Evolutionary conservation across 2,329 filamentous ascomycete genomes (phyloP).

Genomic region (Nemania sp.): DNA sequence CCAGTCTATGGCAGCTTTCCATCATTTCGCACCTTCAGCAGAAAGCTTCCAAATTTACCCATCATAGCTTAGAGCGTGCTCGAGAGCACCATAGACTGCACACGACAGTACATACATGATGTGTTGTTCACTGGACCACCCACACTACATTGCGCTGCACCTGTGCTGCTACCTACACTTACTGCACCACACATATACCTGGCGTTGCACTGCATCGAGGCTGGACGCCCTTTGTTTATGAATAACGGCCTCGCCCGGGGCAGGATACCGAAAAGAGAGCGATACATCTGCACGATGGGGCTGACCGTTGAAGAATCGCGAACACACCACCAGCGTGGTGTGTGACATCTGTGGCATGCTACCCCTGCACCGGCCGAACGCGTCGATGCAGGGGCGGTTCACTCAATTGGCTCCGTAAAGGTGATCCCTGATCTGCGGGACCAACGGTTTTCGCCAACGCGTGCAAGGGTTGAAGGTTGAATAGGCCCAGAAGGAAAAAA

Average conservation of each 20-base stretch:
- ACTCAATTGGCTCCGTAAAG: constrained; percentile 9
- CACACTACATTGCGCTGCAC: too few relatives aligned
- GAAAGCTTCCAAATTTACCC: too few relatives aligned
- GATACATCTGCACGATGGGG: constrained; percentile 17
- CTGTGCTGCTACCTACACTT: too few relatives aligned
- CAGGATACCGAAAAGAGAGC: not conserved
- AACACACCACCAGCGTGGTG: constrained; percentile 1
- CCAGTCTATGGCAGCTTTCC: too few relatives aligned
- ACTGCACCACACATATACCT: too few relatives aligned
- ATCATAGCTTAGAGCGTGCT: too few relatives aligned
- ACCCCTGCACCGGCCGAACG: not conserved
- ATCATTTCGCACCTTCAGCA: too few relatives aligned
- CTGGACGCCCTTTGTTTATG: constrained; percentile 4
- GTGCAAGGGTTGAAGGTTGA: constrained; percentile 14
- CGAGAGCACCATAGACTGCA: too few relatives aligned
- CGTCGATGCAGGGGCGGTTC: constrained; percentile 22
- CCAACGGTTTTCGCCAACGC: constrained; percentile 9
- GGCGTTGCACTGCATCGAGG: too few relatives aligned
- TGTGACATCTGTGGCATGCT: constrained; percentile 5
- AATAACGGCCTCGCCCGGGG: not conserved
- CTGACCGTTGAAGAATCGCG: constrained; percentile 19
- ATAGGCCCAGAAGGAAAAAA: constrained; percentile 5
- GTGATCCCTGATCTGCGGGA: constrained; percentile 22
- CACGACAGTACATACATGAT: too few relatives aligned
- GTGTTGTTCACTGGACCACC: too few relatives aligned